phyloP scores from a whole-genome alignment of 805 yeast species.

The Ogataea kodamae region DNA sequence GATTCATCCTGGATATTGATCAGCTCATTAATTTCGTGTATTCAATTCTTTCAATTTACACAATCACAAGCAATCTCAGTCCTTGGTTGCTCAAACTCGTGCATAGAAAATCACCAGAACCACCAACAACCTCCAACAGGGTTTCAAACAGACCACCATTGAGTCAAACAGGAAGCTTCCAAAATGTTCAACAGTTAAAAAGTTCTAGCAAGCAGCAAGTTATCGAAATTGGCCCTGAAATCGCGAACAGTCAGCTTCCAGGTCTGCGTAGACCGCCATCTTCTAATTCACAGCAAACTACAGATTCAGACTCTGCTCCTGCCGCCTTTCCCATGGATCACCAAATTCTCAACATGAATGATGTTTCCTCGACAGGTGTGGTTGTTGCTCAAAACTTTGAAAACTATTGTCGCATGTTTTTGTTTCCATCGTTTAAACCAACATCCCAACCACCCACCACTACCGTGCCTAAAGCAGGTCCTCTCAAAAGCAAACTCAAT shows the following conservation, averaged over 20 bases:
- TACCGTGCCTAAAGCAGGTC: slow-evolving; percentile 1
- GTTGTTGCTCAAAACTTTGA: slow-evolving; percentile 40
- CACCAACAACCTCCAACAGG: slow-evolving; percentile 6
- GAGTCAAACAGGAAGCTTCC: not conserved
- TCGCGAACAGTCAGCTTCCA: slow-evolving; percentile 21
- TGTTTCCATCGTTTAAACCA: slow-evolving; percentile 25
- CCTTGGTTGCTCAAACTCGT: slow-evolving; percentile 24
- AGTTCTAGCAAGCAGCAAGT: slow-evolving; percentile 2
- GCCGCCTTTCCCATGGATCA: slow-evolving; percentile 33
- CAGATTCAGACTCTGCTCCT: slow-evolving; percentile 19
- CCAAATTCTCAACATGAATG: slow-evolving; percentile 31
- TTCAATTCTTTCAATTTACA: slow-evolving; percentile 30
- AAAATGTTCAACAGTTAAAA: not conserved
- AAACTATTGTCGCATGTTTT: slow-evolving; percentile 33
- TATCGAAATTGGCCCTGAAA: slow-evolving; percentile 15
- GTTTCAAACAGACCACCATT: slow-evolving; percentile 5
- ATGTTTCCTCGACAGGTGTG: slow-evolving; percentile 33
- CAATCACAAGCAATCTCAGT: slow-evolving; percentile 27
- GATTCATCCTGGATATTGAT: slow-evolving; percentile 25
- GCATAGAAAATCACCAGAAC: slow-evolving; percentile 3
- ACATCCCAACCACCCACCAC: slow-evolving; percentile 7
- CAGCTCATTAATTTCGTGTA: slow-evolving; percentile 27
- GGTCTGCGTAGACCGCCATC: slow-evolving; percentile 8
- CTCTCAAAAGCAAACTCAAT: slow-evolving; percentile 17
- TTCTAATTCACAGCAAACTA: slow-evolving; percentile 5